A percentile compares a stretch with the other conserved stretches of the same genome.
phyloP scores from a whole-genome alignment of 2,329 filamentous ascomycete genomes.

The Aspergillus glaucus region DNA sequence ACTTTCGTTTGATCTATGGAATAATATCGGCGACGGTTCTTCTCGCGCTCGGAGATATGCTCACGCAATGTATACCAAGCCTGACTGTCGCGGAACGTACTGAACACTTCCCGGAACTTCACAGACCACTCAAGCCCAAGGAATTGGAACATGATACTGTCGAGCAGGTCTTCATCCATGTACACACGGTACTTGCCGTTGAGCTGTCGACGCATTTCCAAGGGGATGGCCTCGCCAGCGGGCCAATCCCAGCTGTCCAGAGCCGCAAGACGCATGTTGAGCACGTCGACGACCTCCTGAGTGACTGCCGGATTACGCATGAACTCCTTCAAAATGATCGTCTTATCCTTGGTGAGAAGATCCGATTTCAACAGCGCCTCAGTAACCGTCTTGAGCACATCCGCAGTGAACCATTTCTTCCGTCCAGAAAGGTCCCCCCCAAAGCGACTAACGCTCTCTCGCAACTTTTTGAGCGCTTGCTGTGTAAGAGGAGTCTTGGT shows the following conservation, averaged over 20 bases:
- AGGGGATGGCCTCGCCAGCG: slow-evolving; percentile 32
- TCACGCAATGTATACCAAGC: slow-evolving; percentile 38
- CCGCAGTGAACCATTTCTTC: slow-evolving; percentile 35
- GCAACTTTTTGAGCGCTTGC: slow-evolving; percentile 40
- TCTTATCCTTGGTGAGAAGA: slow-evolving; percentile 48
- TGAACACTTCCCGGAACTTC: slow-evolving; percentile 40
- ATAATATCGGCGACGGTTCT: slow-evolving; percentile 40
- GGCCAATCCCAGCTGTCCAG: slow-evolving; percentile 51
- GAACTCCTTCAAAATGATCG: slow-evolving; percentile 46
- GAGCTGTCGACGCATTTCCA: slow-evolving; percentile 49
- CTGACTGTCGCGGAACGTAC: slow-evolving; percentile 26
- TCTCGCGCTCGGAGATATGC: slow-evolving; percentile 31
- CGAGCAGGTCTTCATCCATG: slow-evolving; percentile 54
- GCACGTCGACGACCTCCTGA: slow-evolving; percentile 50
- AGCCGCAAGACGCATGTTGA: slow-evolving; percentile 50
- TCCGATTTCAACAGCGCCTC: slow-evolving; percentile 46
- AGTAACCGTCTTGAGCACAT: slow-evolving; percentile 42
- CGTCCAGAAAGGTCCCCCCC: slow-evolving; percentile 22
- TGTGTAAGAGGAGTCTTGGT: slow-evolving; percentile 33
- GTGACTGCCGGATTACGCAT: slow-evolving; percentile 44
- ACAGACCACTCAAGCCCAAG: slow-evolving; percentile 49
- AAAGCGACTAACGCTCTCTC: slow-evolving; percentile 34
- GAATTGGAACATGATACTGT: slow-evolving; percentile 51
- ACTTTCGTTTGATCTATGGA: slow-evolving; percentile 30
- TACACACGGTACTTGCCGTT: slow-evolving; percentile 55